These are phyloP conservation scores for Plantago ovata DNA, from an alignment of 257 asterid genomes.

Conservation along the genomic window DNA sequence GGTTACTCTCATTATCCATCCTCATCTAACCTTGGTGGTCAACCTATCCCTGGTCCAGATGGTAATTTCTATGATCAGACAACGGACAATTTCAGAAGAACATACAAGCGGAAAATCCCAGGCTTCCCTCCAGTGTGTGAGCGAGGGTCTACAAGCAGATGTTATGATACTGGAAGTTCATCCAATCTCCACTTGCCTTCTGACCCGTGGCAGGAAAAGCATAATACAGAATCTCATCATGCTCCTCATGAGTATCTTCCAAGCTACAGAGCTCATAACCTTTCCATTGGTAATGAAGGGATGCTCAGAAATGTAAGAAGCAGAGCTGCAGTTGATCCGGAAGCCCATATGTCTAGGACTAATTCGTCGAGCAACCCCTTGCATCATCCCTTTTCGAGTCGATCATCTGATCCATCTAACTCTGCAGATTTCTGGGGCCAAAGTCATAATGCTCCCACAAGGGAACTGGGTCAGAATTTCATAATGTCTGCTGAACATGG, in stretches of 20 bases:
- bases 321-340: conserved; percentile 45
- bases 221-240: conserved; percentile 44
- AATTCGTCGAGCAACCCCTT: conserved; percentile 38
- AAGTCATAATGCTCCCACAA: conserved; percentile 36
- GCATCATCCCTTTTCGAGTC: conserved; percentile 33
- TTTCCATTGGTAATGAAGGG: conserved; percentile 55
- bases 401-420: conserved; percentile 35
- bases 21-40: conserved; percentile 53
- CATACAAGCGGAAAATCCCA: conserved; percentile 68
- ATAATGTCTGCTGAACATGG: conserved; percentile 44
- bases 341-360: conserved; percentile 37
- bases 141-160: conserved; percentile 61
- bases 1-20: conserved; percentile 49
- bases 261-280: conserved; percentile 45
- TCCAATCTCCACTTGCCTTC: conserved; percentile 49
- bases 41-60: conserved; percentile 41
- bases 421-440: conserved; percentile 44
- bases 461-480: conserved; percentile 48
- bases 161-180: conserved; percentile 65
- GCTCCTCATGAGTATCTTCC: conserved; percentile 45
- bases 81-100: conserved; percentile 50
- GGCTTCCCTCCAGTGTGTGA: conserved; percentile 48
- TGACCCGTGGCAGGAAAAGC: conserved; percentile 58
- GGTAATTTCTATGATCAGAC: conserved; percentile 44
- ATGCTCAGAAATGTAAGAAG: conserved; percentile 67